phyloP scores from a whole-genome alignment of 495 filamentous ascomycete species.

The Aspergillus wentii region DNA sequence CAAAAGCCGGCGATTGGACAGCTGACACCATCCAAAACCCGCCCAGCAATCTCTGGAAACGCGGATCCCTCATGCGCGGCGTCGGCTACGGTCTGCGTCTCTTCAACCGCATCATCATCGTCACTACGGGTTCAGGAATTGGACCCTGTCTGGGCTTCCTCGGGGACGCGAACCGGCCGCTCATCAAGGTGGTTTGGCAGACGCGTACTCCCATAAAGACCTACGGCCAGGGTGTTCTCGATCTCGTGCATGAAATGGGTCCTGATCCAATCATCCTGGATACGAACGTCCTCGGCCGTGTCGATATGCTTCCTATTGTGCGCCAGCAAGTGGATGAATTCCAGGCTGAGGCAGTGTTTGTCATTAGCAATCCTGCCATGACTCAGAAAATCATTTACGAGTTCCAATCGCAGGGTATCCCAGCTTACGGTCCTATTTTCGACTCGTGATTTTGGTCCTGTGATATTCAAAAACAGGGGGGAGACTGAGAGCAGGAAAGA shows the following conservation, averaged over 20 bases:
- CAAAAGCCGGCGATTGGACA: constrained; percentile 67
- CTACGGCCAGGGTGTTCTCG: constrained; percentile 39
- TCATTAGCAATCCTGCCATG: constrained; percentile 59
- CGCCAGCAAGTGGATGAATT: constrained; percentile 25
- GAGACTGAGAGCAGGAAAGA: too few species aligned
- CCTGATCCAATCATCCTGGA: constrained; percentile 46
- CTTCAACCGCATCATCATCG: constrained; percentile 56
- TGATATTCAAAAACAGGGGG: too few species aligned
- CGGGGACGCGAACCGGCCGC: too few species aligned
- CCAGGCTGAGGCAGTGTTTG: constrained; percentile 53
- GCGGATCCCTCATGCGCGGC: constrained; percentile 42
- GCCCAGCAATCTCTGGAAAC: constrained; percentile 49
- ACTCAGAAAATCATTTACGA: constrained; percentile 58
- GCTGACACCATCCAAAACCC: constrained; percentile 51
- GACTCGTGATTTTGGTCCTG: too few species aligned
- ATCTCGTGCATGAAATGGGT: constrained; percentile 37
- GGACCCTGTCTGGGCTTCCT: constrained; percentile 39
- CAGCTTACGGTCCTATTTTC: constrained; percentile 61
- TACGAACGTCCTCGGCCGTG: constrained; percentile 36
- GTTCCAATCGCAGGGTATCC: constrained; percentile 52
- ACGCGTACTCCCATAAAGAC: constrained; percentile 36
- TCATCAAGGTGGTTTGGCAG: constrained; percentile 36
- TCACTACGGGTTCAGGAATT: constrained; percentile 68
- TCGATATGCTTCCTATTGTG: constrained; percentile 37
- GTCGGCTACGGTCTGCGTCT: constrained; percentile 59